Base-by-base conservation (phyloP, 2,329 filamentous ascomycete species). In the Cadophora sp. region DNA sequence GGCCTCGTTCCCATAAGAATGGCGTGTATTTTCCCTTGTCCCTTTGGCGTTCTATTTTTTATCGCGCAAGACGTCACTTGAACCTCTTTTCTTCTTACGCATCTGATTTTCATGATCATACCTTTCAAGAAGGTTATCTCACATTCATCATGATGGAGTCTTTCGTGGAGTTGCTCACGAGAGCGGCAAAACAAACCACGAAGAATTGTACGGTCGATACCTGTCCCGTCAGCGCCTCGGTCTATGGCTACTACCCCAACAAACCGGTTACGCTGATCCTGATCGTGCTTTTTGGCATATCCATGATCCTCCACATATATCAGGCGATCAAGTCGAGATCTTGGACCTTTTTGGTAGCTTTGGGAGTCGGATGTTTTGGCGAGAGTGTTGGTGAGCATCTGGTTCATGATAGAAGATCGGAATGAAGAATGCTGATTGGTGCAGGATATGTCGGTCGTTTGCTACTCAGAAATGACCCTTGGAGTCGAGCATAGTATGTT, bases 251-350 rank as follows among this genome's bases (percentile, higher is more conserved):
- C 76, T 81, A 81, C 55, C 85, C 85, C 16, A 87, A 85, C 74
- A 76, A 81, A 33, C 83, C 83, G 59, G 81, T 84, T 70, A 85
- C 85, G 73, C 79, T 82, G 73, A 86, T 87, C 75, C 83, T 88
- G 73, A 76, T 82, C 59, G 75, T 82, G 64, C 79, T 76, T 30
- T 88, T 85, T 67, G 83, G 80, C 16, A 47, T 83, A 1, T 79
- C 80, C 8, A 74, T 79, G 58, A 18, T 85, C 20, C 77, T 76
- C 7, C 78, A 83, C 18, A 58, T 83, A 30, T 71, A 70, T 43
- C 70, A 83, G 22, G 83, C 83, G 7, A 66, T 81, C 7, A 80
- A 79, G 79, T 84, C 83, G 73, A 80, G 78, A 72, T 86, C 84
- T 14, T 88, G 84, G 83, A 81, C 81, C 2, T 66, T 66, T 41